Evolutionary conservation across 257 asterid genomes (phyloP), one percentile per base, ranked within the genome.

Genomic region (Nicotiana sylvestris): DNA sequence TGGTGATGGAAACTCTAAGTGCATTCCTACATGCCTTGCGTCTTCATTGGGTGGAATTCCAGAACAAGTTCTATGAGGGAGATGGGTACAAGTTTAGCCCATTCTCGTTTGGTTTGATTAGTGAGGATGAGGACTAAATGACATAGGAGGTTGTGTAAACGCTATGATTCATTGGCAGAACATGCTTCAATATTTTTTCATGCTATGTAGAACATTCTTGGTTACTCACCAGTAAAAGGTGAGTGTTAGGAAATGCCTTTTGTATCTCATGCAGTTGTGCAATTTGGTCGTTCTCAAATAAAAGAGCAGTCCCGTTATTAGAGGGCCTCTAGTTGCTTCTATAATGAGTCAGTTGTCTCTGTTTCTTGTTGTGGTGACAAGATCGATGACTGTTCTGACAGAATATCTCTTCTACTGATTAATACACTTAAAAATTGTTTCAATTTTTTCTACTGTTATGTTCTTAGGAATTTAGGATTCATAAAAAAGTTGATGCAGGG

Each of bases 31-130:
- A 91, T 65, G 92, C 93, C 32, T 82, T 88, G 87, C 83, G 91
- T 82, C 93, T 91, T 86, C 95, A 91, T 65, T 91, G 94, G 93
- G 92, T 87, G 18, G 93, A 91, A 83, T 89, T 89, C 67, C 94
- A 91, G 85, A 83, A 70, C 90, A 91, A 88, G 86, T 89, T 91
- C 77, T 91, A 91, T 32, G 89, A 87, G 87, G 93, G 93, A 82
- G 92, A 90, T 60, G 95, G 92, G 46, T 85, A 91, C 83, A 89
- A 89, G 83, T 89, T 88, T 81, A 76, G 77, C 80, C 95, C 95
- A 5, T 89, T 85, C 86, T 91, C 92, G 29, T 91, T 88, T 84
- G 78, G 85, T 17, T 43, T 81, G 83, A 84, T 86, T 18, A 81
- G 82, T 0, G 92, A 91, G 76, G 89, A 87, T 62, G 92, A 90